Base-by-base conservation (phyloP, 768 basidiomycete species). In the Leccinum truebloodii region DNA sequence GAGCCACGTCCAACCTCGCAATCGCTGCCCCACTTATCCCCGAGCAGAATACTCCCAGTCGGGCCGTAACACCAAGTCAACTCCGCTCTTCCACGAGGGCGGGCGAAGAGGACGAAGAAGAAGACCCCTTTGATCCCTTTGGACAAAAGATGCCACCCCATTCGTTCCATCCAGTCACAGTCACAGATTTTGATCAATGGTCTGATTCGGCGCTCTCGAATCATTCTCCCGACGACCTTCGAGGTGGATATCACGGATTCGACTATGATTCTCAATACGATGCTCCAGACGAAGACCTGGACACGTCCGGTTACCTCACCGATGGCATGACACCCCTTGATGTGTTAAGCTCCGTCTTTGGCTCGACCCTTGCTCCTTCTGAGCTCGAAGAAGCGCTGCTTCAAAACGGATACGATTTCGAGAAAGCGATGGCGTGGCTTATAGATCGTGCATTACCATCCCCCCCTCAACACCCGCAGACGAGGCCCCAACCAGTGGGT, bases 291-390 rank as follows among this genome's bases (percentile, higher is more conserved):
- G 75, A 79, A 54, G 84, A 85, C 58, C 77, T 78, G 6, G 84
- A 88, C 39, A 80, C 80, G 13, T 76, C 80, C 37, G 83, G 84
- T 35, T 79, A 85, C 75, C 82, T 93, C 54, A 90, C 89, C 0
- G 90, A 92, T 71, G 94, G 94, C 49, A 96, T 99, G 94, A 96
- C 96, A 1, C 97, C 97, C 1, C 90, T 99, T 67, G 97, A 99
- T 67, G 94, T 98, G 48, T 87, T 99, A 20, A 86, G 85, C 70
- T 94, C 92, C 48, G 92, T 99, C 41, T 99, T 99, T 71, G 94
- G 92, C 16, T 89, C 93, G 2, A 87, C 93, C 2, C 81, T 99
- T 10, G 88, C 95, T 0, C 88, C 94, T 3, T 89, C 89, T 3
- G 94, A 98, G 70, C 81, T 99, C 7, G 96, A 98, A 75, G 95